Conservation (phyloP, 306 rosid species). For the Cucurbita moschata region DNA sequence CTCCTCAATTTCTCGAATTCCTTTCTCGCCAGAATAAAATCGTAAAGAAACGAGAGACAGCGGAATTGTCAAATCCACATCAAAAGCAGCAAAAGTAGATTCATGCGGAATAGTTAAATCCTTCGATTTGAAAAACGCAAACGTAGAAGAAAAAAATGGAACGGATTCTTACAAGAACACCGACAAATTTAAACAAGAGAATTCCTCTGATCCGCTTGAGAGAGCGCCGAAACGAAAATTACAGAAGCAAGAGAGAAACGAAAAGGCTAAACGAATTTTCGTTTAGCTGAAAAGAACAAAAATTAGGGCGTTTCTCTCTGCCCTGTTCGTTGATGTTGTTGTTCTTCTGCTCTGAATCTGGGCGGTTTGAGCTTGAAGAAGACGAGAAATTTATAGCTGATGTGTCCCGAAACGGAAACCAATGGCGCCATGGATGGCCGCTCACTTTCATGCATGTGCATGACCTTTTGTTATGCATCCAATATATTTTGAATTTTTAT, state of each 20-base stretch:
- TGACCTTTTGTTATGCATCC: not conserved
- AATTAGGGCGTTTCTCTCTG: slow-evolving; percentile 4
- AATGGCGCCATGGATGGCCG: not conserved
- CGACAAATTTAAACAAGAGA: not conserved
- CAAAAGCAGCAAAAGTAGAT: not conserved
- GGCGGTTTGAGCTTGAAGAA: not conserved
- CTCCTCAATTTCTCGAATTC: not conserved
- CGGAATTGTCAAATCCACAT: not conserved
- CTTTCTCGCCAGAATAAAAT: not conserved
- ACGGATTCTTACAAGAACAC: not conserved
- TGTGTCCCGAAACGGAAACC: not conserved
- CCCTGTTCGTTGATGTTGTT: not conserved
- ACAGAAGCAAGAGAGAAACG: not conserved
- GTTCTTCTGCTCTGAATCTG: not conserved
- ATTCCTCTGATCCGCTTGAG: not conserved
- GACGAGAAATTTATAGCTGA: not conserved
- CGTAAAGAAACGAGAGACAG: not conserved
- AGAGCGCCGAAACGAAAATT: not conserved
- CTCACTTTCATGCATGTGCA: not conserved
- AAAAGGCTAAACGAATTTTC: not conserved
- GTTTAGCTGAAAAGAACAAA: not conserved
- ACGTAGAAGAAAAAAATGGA: not conserved
- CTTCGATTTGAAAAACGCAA: not conserved
- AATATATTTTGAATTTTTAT: not conserved
- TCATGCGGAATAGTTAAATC: not conserved